Conservation (phyloP, 306 rosid genomes). For the Malus sieversii region DNA sequence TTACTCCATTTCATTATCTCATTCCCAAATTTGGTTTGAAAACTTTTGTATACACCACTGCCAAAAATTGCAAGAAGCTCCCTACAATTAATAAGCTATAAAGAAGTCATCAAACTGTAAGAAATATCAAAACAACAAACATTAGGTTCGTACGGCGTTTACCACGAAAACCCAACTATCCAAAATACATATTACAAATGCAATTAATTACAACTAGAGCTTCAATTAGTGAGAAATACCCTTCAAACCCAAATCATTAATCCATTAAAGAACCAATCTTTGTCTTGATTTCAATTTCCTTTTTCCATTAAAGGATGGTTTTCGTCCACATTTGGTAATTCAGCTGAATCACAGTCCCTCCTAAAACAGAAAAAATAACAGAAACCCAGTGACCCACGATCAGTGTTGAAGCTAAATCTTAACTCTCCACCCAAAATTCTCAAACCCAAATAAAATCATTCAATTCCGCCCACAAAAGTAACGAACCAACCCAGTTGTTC, state of each 20-base stretch:
- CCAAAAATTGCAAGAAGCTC: not conserved
- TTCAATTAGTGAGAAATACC: not conserved
- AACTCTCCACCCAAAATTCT: not conserved
- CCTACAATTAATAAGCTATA: not conserved
- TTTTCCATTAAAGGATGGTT: not conserved
- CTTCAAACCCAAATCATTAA: not conserved
- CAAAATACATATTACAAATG: not conserved
- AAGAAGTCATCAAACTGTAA: not conserved
- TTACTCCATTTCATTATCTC: conserved; percentile 21
- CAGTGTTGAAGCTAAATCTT: not conserved
- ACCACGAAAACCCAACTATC: not conserved
- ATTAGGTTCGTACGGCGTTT: too few species aligned
- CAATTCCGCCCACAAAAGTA: not conserved
- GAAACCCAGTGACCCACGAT: not conserved
- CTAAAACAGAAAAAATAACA: not conserved
- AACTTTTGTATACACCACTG: not conserved
- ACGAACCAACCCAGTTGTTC: not conserved
- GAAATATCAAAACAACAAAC: not conserved
- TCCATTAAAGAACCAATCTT: not conserved
- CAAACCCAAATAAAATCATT: not conserved
- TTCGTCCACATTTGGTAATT: not conserved
- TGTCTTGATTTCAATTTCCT: not conserved
- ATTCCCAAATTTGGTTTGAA: not conserved
- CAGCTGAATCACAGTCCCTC: not conserved
- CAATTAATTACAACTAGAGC: not conserved